Percentiles rank a stretch among this genome's conserved stretches.
Conservation (phyloP, 2,329 filamentous ascomycete species). For the Calcarisporium arbuscula region DNA sequence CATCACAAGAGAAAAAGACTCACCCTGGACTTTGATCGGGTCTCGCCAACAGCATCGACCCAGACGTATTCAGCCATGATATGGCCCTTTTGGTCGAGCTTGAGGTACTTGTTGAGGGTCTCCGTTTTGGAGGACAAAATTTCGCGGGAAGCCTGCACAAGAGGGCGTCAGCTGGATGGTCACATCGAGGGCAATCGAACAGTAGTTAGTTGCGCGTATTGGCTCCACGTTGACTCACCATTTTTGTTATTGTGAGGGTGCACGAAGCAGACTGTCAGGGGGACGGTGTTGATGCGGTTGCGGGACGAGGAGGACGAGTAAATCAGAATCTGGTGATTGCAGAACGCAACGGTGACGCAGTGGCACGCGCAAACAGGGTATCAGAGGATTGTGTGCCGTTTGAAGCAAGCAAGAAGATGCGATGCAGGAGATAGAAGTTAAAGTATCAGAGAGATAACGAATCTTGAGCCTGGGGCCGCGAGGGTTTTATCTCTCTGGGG, state of each 20-base stretch:
- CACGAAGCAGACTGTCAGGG: too few relatives aligned
- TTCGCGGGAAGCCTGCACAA: constrained; percentile 19
- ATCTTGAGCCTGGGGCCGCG: constrained; percentile 9
- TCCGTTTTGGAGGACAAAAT: constrained; percentile 24
- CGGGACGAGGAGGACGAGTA: background rate
- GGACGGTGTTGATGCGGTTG: background rate
- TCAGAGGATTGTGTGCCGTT: too few relatives aligned
- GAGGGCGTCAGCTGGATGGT: constrained; percentile 9
- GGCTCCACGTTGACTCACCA: too few relatives aligned
- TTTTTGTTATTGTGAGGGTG: too few relatives aligned
- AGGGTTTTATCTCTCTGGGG: constrained; percentile 17
- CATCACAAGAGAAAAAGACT: too few relatives aligned
- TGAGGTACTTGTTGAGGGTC: constrained; percentile 78
- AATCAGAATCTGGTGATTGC: background rate
- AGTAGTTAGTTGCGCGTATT: background rate
- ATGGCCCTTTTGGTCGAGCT: constrained; percentile 79
- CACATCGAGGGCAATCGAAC: constrained; percentile 1
- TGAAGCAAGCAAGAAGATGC: too few relatives aligned
- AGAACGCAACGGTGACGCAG: too few relatives aligned
- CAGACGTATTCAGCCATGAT: constrained; percentile 97
- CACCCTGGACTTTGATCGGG: constrained; percentile 95
- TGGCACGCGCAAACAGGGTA: too few relatives aligned
- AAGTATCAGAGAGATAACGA: background rate
- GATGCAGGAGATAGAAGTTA: constrained; percentile 1
- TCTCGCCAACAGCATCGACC: constrained; percentile 77